Base-by-base conservation (phyloP, 176 grass and related monocot species). In the Carex pumila region DNA sequence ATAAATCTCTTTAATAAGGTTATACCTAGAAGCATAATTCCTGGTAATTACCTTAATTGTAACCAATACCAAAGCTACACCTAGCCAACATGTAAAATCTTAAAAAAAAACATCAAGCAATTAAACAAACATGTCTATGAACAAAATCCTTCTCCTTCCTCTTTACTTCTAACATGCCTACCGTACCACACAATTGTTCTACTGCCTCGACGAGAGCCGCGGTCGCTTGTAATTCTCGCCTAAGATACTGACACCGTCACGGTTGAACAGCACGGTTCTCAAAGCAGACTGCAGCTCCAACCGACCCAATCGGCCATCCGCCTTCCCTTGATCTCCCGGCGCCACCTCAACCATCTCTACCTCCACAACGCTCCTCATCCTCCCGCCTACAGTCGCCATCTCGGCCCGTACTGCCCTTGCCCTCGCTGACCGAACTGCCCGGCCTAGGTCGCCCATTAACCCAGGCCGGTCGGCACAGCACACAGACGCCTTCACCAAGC, bases 401-500 rank as follows among this genome's bases (percentile, higher is more conserved):
- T 99, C 93, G 0, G 87, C 96, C 10, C 91, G 89, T 2, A 99
- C 93, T 29, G 96, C 91, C 85, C 81, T 84, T 14, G 93, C 93
- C 67, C 90, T 75, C 12, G 90, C 96, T 6, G 96, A 95, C 52
- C 88, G 86, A 69, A 92, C 89, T 53, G 96, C 96, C 65, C 86
- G 80, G 15, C 81, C 86, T 70, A 99, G 88, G 85, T 99, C 96
- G 12, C 89, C 86, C 96, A 99, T 95, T 74, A 99, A 79, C 0
- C 89, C 93, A 4, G 91, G 92, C 15, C 93, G 89, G 85, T 99
- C 93, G 25, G 88, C 88, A 79, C 96, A 99, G 83, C 96, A 93
- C 34, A 99, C 89, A 91, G 89, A 95, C 14, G 91, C 93, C 83
- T 82, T 89, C 36, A 99, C 80, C 60, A 83, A 73, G 69, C 65